A percentile compares a stretch with the other conserved stretches of the same genome.
phyloP scores from a whole-genome alignment of 2,329 filamentous ascomycete species.

The Aspergillus oerlinghausenensis region DNA sequence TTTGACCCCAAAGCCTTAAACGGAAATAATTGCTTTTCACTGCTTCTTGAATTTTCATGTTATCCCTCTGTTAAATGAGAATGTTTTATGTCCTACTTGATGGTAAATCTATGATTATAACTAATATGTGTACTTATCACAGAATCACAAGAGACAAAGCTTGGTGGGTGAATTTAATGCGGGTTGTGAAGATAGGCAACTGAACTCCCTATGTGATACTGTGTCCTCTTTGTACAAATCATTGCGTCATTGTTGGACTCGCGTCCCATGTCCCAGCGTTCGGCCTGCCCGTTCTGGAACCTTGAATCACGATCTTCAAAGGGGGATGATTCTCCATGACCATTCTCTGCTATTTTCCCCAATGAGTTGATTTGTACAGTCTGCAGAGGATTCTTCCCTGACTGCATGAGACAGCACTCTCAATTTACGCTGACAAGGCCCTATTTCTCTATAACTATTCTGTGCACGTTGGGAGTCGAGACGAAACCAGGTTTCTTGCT shows the following conservation, averaged over 20 bases:
- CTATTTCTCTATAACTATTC: not conserved
- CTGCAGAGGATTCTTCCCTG: not conserved
- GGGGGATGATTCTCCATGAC: slow-evolving; percentile 8
- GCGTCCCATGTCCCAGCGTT: slow-evolving; percentile 28
- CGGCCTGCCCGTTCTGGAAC: slow-evolving; percentile 19
- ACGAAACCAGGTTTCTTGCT: slow-evolving; percentile 2
- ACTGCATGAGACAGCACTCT: not conserved
- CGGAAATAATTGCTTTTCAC: not conserved
- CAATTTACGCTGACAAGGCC: not conserved
- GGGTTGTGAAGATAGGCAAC: slow-evolving; percentile 1
- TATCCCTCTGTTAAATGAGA: not conserved
- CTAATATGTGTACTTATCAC: not conserved
- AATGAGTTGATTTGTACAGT: not conserved
- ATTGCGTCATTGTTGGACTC: slow-evolving; percentile 28
- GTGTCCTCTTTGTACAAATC: slow-evolving; percentile 9
- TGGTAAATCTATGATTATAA: not conserved
- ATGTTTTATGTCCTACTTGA: not conserved
- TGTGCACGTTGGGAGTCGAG: slow-evolving; percentile 1
- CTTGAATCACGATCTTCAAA: slow-evolving; percentile 12
- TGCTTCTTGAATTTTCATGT: not conserved
- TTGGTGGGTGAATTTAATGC: slow-evolving; percentile 2
- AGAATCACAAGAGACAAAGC: not conserved
- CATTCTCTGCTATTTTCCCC: slow-evolving; percentile 1
- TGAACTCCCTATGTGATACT: slow-evolving; percentile 1
- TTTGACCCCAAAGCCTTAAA: slow-evolving; percentile 13